A percentile compares a stretch with the other conserved stretches of the same genome.
Conservation (phyloP, 176 grass and related monocot species). For the Alloteropsis semialata region DNA sequence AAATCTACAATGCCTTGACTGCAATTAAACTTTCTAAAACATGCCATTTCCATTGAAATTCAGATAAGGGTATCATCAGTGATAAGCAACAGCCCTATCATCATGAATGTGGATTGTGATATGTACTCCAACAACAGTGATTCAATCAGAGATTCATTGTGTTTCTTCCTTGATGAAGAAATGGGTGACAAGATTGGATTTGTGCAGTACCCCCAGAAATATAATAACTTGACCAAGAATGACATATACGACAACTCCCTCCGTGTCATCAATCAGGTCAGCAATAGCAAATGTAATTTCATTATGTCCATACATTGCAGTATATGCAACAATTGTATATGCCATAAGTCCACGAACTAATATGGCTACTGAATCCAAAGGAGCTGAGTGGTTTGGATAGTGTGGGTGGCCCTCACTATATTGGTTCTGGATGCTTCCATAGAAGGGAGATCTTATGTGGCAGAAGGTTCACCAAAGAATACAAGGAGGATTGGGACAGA, state of each 20-base stretch:
- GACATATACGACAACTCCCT: slow-evolving; percentile 64
- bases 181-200: slow-evolving; percentile 56
- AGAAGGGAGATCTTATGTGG: slow-evolving; percentile 67
- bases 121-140: slow-evolving; percentile 85
- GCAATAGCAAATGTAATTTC: not conserved
- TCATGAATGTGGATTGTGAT: slow-evolving; percentile 82
- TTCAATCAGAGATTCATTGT: slow-evolving; percentile 55
- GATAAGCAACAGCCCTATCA: slow-evolving; percentile 75
- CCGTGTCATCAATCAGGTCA: slow-evolving; percentile 32
- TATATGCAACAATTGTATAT: not conserved
- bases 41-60: not conserved
- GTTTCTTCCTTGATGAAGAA: slow-evolving; percentile 83
- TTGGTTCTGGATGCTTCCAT: slow-evolving; percentile 78
- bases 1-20: no score
- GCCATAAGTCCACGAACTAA: not conserved
- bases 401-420: slow-evolving; percentile 51
- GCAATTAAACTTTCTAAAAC: not conserved
- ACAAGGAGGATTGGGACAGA: slow-evolving; percentile 52
- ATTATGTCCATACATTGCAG: not conserved
- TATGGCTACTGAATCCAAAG: slow-evolving; percentile 32
- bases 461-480: slow-evolving; percentile 43
- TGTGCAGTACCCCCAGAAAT: slow-evolving; percentile 71
- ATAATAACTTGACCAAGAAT: slow-evolving; percentile 61
- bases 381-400: slow-evolving; percentile 48
- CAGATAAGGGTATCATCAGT: slow-evolving; percentile 78